Conservation (phyloP, 1,139 yeast genomes). For the Blastobotrys capitulatus region DNA sequence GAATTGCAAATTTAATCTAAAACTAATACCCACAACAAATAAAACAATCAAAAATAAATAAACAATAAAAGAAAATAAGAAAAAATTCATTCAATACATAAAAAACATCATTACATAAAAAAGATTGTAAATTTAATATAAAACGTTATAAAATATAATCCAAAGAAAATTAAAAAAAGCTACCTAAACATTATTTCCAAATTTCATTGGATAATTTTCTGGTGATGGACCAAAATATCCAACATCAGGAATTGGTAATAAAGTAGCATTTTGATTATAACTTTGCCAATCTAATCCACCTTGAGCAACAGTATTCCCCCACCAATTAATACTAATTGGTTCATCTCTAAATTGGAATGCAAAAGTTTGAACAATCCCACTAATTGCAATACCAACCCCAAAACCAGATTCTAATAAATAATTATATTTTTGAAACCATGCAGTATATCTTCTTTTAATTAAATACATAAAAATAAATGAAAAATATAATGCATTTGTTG, state of each 20-base stretch:
- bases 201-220: conserved; percentile 6
- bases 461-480: conserved; percentile 13
- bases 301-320: conserved; percentile 50
- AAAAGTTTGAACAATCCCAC: conserved; percentile 48
- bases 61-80: too few species aligned
- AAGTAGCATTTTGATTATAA: conserved; percentile 4
- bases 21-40: too few species aligned
- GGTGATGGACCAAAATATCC: conserved; percentile 7
- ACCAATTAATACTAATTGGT: conserved; percentile 41
- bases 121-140: too few species aligned
- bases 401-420: conserved; percentile 52
- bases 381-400: conserved; percentile 53
- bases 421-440: conserved; percentile 63
- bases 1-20: too few species aligned
- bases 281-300: conserved; percentile 28
- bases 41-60: too few species aligned
- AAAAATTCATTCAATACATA: too few species aligned
- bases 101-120: too few species aligned
- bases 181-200: not conserved
- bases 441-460: conserved; percentile 21
- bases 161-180: too few species aligned
- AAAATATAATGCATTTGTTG: conserved; percentile 2
- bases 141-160: too few species aligned
- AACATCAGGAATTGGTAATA: conserved; percentile 5
- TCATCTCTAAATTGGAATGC: conserved; percentile 41